phyloP scores from a whole-genome alignment of 2,329 filamentous ascomycete species.

The Thermothelomyces thermophilus region DNA sequence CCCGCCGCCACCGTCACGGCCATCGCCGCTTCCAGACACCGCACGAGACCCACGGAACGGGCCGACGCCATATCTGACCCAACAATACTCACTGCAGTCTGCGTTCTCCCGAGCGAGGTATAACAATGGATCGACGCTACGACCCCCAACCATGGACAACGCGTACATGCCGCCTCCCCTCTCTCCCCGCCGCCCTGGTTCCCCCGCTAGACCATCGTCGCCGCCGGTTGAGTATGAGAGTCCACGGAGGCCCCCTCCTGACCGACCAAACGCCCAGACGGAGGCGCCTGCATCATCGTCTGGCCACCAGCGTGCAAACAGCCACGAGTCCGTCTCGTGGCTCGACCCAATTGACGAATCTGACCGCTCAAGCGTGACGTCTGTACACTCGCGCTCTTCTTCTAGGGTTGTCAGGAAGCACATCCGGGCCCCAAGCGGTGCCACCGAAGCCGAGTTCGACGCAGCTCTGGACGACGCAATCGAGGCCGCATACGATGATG shows the following conservation, averaged over 20 bases:
- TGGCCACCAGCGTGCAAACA: slow-evolving; percentile 52
- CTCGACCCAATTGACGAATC: slow-evolving; percentile 92
- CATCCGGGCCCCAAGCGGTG: slow-evolving; percentile 60
- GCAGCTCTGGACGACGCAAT: slow-evolving; percentile 91
- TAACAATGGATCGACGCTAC: slow-evolving; percentile 33
- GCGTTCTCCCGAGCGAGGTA: slow-evolving; percentile 47
- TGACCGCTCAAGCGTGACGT: slow-evolving; percentile 70
- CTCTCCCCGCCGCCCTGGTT: slow-evolving; percentile 55
- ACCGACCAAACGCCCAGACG: slow-evolving; percentile 17
- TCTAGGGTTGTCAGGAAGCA: slow-evolving; percentile 64
- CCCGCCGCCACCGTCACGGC: slow-evolving; percentile 21
- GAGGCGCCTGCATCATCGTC: slow-evolving; percentile 11
- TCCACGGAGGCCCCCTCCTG: slow-evolving; percentile 21
- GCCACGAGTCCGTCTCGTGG: slow-evolving; percentile 83
- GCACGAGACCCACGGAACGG: slow-evolving; percentile 22
- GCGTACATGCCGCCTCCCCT: slow-evolving; percentile 65
- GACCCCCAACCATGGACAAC: slow-evolving; percentile 44
- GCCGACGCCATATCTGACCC: slow-evolving; percentile 27
- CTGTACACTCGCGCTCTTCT: slow-evolving; percentile 72
- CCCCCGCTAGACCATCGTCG: slow-evolving; percentile 35
- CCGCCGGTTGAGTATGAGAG: slow-evolving; percentile 28
- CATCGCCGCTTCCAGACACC: slow-evolving; percentile 23
- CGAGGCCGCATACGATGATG: slow-evolving; percentile 91
- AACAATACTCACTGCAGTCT: slow-evolving; percentile 41
- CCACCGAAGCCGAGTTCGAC: slow-evolving; percentile 85